phyloP scores from a whole-genome alignment of 139 green algal genomes.

The Raphidocelis subcapitata region DNA sequence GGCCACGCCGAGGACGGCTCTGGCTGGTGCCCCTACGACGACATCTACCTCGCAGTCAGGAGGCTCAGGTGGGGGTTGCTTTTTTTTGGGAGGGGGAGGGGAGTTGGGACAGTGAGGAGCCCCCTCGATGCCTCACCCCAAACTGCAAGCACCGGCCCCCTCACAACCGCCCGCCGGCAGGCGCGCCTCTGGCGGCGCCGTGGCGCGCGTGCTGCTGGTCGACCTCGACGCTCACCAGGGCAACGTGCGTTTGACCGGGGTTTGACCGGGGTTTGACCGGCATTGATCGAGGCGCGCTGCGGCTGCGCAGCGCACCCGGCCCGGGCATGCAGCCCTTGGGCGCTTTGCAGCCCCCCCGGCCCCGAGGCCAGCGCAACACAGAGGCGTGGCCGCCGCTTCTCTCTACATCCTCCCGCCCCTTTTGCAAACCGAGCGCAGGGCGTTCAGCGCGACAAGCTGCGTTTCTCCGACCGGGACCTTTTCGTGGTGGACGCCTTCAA shows the following conservation, averaged over 20 bases:
- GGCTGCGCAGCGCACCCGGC: no score
- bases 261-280: no score
- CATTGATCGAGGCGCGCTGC: no score
- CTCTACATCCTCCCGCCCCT: no score
- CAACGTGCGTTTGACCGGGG: conserved; percentile 11
- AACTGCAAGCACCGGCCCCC: not conserved
- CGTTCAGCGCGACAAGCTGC: conserved; percentile 62
- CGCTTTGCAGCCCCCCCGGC: no score
- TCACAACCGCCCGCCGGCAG: not conserved
- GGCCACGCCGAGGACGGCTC: conserved; percentile 38
- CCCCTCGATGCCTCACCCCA: no score
- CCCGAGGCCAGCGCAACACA: conserved; percentile 58
- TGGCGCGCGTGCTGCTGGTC: conserved; percentile 58
- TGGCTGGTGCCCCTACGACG: conserved; percentile 69
- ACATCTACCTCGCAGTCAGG: conserved; percentile 61
- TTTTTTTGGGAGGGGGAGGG: not conserved
- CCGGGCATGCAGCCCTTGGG: no score
- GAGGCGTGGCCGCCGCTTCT: no score
- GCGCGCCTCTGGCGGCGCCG: conserved; percentile 9
- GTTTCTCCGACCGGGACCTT: conserved; percentile 50
- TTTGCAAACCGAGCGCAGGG: no score
- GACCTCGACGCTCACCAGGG: conserved; percentile 82
- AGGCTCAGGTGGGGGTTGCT: conserved; percentile 31
- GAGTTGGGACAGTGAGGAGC: no score
- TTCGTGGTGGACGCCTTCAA: conserved; percentile 74